These are phyloP conservation scores for Yamadazyma taylorii DNA, from an alignment of 1,139 yeast genomes.

Conservation along the genomic window DNA sequence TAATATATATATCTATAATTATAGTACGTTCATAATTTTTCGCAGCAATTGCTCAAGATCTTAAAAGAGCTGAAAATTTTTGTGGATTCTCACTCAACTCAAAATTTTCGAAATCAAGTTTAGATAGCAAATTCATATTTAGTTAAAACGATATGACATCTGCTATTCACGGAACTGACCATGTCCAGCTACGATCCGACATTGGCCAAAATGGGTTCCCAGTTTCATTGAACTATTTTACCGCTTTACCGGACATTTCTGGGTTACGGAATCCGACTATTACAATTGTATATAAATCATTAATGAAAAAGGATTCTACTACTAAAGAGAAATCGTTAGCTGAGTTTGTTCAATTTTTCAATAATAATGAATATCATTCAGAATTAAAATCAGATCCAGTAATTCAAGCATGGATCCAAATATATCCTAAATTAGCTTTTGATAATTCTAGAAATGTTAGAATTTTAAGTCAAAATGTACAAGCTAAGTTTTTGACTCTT, in stretches of 20 bases:
- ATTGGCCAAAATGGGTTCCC: conserved; percentile 56
- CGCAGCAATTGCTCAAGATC: not conserved
- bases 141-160: not conserved
- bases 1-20: not conserved
- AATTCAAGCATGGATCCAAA: conserved; percentile 71
- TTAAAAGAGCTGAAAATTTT: too few relatives aligned
- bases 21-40: not conserved
- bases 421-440: conserved; percentile 75
- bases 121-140: too few relatives aligned
- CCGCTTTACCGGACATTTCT: conserved; percentile 73
- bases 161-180: not conserved
- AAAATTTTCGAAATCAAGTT: too few relatives aligned
- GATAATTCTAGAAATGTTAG: conserved; percentile 72
- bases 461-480: conserved; percentile 59
- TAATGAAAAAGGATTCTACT: conserved; percentile 74
- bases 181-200: conserved; percentile 11
- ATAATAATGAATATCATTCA: conserved; percentile 15
- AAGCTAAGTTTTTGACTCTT: conserved; percentile 45
- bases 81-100: too few relatives aligned
- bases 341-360: conserved; percentile 46
- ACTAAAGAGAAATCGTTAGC: conserved; percentile 80
- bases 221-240: conserved; percentile 72
- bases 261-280: conserved; percentile 58
- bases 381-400: conserved; percentile 46
- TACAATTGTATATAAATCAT: conserved; percentile 66